phyloP scores from a whole-genome alignment of 495 filamentous ascomycete species.

The Bacidia gigantensis region DNA sequence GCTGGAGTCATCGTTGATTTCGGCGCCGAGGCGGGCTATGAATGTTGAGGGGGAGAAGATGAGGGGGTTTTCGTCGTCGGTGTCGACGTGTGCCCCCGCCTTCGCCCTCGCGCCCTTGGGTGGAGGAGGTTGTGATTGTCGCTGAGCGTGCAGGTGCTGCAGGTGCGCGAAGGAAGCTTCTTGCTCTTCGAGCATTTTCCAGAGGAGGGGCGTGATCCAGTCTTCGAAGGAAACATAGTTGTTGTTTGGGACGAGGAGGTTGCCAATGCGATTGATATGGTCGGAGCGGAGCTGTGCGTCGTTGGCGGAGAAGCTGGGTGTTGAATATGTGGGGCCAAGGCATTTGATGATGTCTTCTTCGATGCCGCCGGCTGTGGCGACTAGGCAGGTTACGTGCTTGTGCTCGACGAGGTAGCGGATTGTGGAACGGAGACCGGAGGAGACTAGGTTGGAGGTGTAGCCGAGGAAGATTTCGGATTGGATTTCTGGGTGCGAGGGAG shows the following conservation, averaged over 20 bases:
- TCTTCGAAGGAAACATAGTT: conserved; percentile 98
- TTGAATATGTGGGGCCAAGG: conserved; percentile 73
- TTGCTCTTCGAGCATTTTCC: conserved; percentile 84
- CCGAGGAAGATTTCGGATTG: conserved; percentile 27
- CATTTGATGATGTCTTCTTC: conserved; percentile 99
- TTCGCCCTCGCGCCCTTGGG: neutral
- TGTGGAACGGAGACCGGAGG: conserved; percentile 81
- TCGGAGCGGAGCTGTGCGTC: conserved; percentile 65
- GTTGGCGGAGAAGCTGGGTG: conserved; percentile 63
- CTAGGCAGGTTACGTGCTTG: conserved; percentile 77
- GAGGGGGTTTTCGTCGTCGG: conserved; percentile 49
- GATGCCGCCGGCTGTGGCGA: conserved; percentile 91
- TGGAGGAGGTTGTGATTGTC: neutral
- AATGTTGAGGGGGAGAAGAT: conserved; percentile 86
- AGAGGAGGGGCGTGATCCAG: conserved; percentile 86
- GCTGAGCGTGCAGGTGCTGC: neutral
- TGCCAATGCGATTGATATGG: conserved; percentile 90
- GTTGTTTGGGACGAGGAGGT: conserved; percentile 86
- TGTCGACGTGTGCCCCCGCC: conserved; percentile 4
- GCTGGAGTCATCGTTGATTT: conserved; percentile 75
- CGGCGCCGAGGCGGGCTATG: conserved; percentile 71
- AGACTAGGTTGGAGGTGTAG: conserved; percentile 94
- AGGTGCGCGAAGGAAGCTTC: conserved; percentile 46
- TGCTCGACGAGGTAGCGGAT: conserved; percentile 87
- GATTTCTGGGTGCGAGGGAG: conserved; percentile 40